These are phyloP conservation scores for Aspergillus steynii DNA, from an alignment of 495 filamentous ascomycete species.

Conservation along the genomic window DNA sequence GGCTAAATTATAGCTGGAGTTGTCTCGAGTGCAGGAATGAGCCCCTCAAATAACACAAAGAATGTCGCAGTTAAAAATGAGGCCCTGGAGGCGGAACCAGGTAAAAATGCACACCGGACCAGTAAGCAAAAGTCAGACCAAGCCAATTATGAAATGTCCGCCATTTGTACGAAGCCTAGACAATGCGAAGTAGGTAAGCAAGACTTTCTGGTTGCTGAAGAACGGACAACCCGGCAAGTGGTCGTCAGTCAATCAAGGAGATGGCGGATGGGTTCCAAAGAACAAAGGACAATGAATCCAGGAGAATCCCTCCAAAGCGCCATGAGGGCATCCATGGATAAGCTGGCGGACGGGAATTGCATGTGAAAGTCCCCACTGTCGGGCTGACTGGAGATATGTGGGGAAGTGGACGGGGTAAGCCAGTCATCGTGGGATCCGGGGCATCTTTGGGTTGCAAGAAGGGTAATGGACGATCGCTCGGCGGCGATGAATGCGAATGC, in stretches of 20 bases:
- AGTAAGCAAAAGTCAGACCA: not conserved
- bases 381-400: conserved; percentile 3
- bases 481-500: too few relatives aligned
- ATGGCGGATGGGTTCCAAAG: not conserved
- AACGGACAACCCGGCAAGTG: not conserved
- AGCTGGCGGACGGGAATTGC: conserved; percentile 19
- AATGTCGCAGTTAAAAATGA: not conserved
- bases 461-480: not conserved
- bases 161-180: not conserved
- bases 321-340: conserved; percentile 17
- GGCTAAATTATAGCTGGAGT: not conserved
- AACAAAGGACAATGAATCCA: conserved; percentile 2
- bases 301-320: not conserved
- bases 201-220: not conserved
- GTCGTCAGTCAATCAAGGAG: conserved; percentile 3
- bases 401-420: not conserved
- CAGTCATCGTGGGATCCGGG: not conserved
- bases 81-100: too few relatives aligned
- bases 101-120: not conserved
- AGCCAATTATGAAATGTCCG: not conserved
- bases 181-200: not conserved
- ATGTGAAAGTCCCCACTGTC: conserved; percentile 35
- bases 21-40: not conserved
- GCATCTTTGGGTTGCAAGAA: not conserved
- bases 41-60: too few relatives aligned